phyloP scores from a whole-genome alignment of 2,329 filamentous ascomycete species.

The Beauveria sp. region DNA sequence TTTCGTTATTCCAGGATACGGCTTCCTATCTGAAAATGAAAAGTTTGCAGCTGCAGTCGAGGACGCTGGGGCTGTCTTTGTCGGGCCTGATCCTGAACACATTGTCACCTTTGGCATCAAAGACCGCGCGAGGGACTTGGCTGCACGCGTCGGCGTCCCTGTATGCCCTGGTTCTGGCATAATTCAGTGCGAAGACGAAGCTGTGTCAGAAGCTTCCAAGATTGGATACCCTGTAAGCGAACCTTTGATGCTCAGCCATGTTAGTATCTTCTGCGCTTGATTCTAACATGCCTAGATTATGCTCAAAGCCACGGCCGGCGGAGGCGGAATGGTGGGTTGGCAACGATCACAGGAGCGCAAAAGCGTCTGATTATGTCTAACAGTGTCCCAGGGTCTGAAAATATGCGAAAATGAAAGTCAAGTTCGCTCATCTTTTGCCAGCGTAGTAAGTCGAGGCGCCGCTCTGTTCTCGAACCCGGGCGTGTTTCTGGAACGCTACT shows the following conservation, averaged over 20 bases:
- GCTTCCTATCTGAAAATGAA: constrained; percentile 55
- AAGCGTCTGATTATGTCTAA: background rate
- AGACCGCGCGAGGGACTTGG: constrained; percentile 46
- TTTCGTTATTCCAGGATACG: constrained; percentile 57
- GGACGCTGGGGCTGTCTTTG: constrained; percentile 47
- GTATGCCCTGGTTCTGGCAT: constrained; percentile 27
- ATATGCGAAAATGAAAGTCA: background rate
- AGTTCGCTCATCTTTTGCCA: background rate
- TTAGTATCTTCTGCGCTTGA: background rate
- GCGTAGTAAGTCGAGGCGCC: constrained; percentile 2
- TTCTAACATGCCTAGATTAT: constrained; percentile 22
- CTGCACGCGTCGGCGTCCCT: constrained; percentile 36
- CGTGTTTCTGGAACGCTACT: constrained; percentile 30
- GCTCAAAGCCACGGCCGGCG: constrained; percentile 34
- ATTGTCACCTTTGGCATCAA: constrained; percentile 53
- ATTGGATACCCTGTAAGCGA: background rate
- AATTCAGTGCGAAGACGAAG: background rate
- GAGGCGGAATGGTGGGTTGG: constrained; percentile 31
- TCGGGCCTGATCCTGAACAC: constrained; percentile 45
- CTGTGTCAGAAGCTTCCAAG: background rate
- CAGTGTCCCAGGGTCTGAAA: constrained; percentile 9
- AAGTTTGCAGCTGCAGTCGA: constrained; percentile 47
- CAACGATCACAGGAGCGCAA: background rate
- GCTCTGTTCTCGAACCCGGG: constrained; percentile 19
- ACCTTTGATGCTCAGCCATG: too few relatives aligned